Percentiles rank a stretch among this genome's conserved stretches.
Evolutionary conservation across 345 rosid genomes (phyloP).

Genomic region (Arabidopsis thaliana): DNA sequence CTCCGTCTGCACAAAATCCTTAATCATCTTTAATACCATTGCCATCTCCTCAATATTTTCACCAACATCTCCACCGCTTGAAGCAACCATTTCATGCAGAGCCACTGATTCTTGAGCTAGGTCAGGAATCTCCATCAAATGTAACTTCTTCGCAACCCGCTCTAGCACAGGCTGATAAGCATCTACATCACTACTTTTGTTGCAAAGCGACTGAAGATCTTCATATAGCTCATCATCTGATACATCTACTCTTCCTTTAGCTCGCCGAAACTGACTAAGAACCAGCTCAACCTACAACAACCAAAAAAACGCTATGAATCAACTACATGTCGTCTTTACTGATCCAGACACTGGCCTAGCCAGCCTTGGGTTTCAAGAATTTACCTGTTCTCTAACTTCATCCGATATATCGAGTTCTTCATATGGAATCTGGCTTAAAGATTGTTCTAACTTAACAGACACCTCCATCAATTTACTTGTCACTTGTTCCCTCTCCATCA

Average conservation of each 20-base stretch:
- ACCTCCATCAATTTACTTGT: constrained; percentile 69
- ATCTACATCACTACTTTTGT: constrained; percentile 55
- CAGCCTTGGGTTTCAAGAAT: neutral
- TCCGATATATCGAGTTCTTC: constrained; percentile 87
- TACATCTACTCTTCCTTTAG: constrained; percentile 80
- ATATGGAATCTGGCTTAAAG: constrained; percentile 67
- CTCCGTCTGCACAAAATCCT: constrained; percentile 87
- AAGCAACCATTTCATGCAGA: constrained; percentile 82
- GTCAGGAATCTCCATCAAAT: constrained; percentile 72
- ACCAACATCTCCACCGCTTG: constrained; percentile 70
- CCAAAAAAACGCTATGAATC: constrained; percentile 15
- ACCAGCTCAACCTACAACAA: constrained; percentile 83
- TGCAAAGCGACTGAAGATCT: constrained; percentile 68
- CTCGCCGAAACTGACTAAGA: constrained; percentile 81
- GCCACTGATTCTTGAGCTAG: constrained; percentile 92
- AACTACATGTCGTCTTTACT: neutral
- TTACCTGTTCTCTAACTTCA: constrained; percentile 98
- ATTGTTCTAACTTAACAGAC: constrained; percentile 70
- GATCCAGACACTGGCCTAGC: neutral
- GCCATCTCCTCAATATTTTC: constrained; percentile 89
- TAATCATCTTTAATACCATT: constrained; percentile 73
- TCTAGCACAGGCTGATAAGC: constrained; percentile 59
- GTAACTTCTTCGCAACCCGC: constrained; percentile 73
- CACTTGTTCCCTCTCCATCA: constrained; percentile 79
- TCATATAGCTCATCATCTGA: constrained; percentile 63